Evolutionary conservation across 495 filamentous ascomycete species (phyloP).

Genomic region (Penicillium samsonianum): DNA sequence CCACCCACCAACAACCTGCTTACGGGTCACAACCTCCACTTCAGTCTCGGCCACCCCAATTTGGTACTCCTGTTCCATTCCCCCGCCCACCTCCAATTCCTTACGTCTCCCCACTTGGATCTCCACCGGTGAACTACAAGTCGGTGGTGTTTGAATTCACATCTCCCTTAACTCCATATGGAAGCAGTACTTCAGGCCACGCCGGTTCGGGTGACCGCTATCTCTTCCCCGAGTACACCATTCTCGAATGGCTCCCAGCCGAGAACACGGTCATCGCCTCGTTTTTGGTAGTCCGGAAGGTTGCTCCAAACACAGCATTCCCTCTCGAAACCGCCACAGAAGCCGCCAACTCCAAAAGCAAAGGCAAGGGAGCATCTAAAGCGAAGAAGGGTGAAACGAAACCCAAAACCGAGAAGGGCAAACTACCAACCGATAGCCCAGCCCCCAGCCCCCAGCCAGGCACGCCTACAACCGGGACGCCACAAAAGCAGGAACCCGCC

Average conservation of each 20-base stretch:
- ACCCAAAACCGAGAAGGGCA: slow-evolving; percentile 30
- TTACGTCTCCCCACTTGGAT: slow-evolving; percentile 34
- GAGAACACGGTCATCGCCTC: slow-evolving; percentile 52
- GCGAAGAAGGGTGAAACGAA: slow-evolving; percentile 43
- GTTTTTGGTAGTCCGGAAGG: slow-evolving; percentile 52
- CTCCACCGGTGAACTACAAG: slow-evolving; percentile 58
- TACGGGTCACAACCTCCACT: slow-evolving; percentile 40
- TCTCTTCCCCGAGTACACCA: slow-evolving; percentile 81
- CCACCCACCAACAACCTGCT: slow-evolving; percentile 34
- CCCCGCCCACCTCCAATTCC: slow-evolving; percentile 36
- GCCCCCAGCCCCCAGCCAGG: slow-evolving; percentile 13
- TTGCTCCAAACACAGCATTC: slow-evolving; percentile 48
- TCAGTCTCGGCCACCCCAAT: slow-evolving; percentile 43
- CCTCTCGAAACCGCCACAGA: slow-evolving; percentile 37
- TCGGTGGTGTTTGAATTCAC: slow-evolving; percentile 83
- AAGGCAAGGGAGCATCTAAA: slow-evolving; percentile 37
- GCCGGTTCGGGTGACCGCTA: slow-evolving; percentile 81
- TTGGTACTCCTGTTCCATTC: slow-evolving; percentile 38
- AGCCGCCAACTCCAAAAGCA: slow-evolving; percentile 26
- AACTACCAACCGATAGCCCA: slow-evolving; percentile 21
- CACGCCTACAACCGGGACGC: slow-evolving; percentile 16
- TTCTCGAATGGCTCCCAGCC: slow-evolving; percentile 68
- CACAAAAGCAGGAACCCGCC: slow-evolving; percentile 21
- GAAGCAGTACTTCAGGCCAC: slow-evolving; percentile 57
- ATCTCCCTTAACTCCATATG: slow-evolving; percentile 49